Evolutionary conservation across 129 eudicot species (phyloP), one percentile per base, ranked within the genome.

Genomic region (Smallanthus sonchifolius): DNA sequence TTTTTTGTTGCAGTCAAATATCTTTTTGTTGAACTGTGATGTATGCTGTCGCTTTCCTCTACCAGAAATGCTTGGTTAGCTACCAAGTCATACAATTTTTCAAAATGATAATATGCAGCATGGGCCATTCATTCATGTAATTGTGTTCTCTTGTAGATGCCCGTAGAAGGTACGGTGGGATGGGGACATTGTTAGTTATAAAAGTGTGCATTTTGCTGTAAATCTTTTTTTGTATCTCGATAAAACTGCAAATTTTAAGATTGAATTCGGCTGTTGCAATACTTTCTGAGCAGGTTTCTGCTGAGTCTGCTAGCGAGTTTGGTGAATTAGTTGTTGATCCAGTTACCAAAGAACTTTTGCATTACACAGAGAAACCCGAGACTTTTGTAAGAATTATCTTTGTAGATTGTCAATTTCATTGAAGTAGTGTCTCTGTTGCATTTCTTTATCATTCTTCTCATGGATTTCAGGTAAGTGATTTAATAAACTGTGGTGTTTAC

Each of bases 301-400:
- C 95, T 17, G 98, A 94, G 82, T 86, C 97, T 51, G 98, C 98
- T 70, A 88, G 79, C 77, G 86, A 90, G 85, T 94, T 90, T 77
- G 98, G 98, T 66, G 98, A 90, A 69, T 77, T 94, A 78, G 96
- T 90, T 61, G 97, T 96, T 74, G 98, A 94, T 84, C 91, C 98
- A 67, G 66, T 40, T 14, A 90, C 96, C 72, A 90, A 94, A 20
- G 98, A 94, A 60, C 83, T 94, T 66, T 67, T 94, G 77, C 98
- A 94, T 84, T 94, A 94, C 84, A 94, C 97, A 5, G 98, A 94
- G 89, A 94, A 90, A 84, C 98, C 98, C 13, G 97, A 90, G 74
- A 94, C 98, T 73, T 94, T 94, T 79, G 98, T 94, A 90, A 72
- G 98, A 81, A 75, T 35, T 16, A 38, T 62, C 2, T 32, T 38